Evolutionary conservation across 2,329 filamentous ascomycete species (phyloP), one percentile per base, ranked within the genome.

Genomic region (Alternaria triticina): DNA sequence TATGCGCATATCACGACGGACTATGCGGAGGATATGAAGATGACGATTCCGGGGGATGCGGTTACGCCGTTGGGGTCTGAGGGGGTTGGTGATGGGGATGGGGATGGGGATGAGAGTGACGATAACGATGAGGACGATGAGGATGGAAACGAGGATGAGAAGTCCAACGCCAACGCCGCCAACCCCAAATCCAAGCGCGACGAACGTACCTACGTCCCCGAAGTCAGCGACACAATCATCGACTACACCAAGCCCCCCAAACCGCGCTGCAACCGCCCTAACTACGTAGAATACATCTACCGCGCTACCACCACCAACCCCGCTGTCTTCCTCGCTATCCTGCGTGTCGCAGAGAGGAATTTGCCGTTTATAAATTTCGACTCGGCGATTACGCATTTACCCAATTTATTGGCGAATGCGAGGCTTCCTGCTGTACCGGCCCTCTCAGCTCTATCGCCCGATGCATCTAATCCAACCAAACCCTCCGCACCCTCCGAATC

Each of bases 291-390:
- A 5, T 11, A 15, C 0, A 69, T 75, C 47, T 74, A 74, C 66
- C 17, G 44, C 5, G 67, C 50, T 23, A 54, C 6, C 4, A 72
- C 74, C 1, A 50, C 33, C 25, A 71, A 72, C 33, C 65, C 71
- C 1, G 43, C 69, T 1, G 36, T 75, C 28, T 65, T 61, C 49
- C 64, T 75, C 28, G 64, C 72, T 5, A 72, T 75, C 22, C 46
- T 68, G 4, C 64, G 59, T n/a, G 52, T 76, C 36, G 73, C 70
- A 10, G 54, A 70, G 17, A 56, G 40, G 13, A 74, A 75, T 44
- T 47, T 71, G 0, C 68, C 71, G 0, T 60, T 54, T 44, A 52
- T 72, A 10, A 59, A 72, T 54, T 68, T 74, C 59, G 15, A 47
- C 30, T 71, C 64, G 2, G 70, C 66, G 1, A 30, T 70, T 0